Evolutionary conservation across 1,284 basidiomycete species (phyloP).

Genomic region (Cryptococcus neoformans): DNA sequence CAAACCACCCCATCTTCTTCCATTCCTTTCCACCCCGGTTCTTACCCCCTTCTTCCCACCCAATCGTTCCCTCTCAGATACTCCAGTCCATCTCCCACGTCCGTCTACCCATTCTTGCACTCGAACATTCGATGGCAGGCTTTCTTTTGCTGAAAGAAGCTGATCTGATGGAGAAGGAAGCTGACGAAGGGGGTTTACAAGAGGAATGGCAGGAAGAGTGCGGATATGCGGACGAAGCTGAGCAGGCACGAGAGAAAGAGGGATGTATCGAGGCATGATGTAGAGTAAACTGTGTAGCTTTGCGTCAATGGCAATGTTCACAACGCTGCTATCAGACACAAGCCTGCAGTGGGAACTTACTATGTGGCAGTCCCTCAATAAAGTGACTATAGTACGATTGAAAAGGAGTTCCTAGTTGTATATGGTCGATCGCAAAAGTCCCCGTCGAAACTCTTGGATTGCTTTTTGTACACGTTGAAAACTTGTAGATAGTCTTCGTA

Average conservation of each 20-base stretch:
- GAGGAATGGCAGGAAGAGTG: neutral
- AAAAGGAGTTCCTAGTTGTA: neutral
- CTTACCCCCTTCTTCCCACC: constrained; percentile 15
- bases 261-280: constrained; percentile 20
- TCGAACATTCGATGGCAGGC: constrained; percentile 15
- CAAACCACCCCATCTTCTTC: constrained; percentile 18
- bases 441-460: no score
- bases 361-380: no score
- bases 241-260: constrained; percentile 11
- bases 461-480: no score
- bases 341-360: no score
- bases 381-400: neutral
- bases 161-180: constrained; percentile 14
- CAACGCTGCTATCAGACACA: no score
- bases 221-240: constrained; percentile 11
- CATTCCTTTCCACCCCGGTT: constrained; percentile 7
- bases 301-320: no score
- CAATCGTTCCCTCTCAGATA: constrained; percentile 12
- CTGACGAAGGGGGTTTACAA: constrained; percentile 6
- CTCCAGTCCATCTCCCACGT: constrained; percentile 11
- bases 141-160: neutral
- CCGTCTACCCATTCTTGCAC: constrained; percentile 21
- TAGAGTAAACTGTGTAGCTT: neutral
- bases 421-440: no score
- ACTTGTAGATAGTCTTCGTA: no score